Evolutionary conservation across 2,329 filamentous ascomycete genomes (phyloP), one percentile per base, ranked within the genome.

Genomic region (Akanthomyces dipterigenus): DNA sequence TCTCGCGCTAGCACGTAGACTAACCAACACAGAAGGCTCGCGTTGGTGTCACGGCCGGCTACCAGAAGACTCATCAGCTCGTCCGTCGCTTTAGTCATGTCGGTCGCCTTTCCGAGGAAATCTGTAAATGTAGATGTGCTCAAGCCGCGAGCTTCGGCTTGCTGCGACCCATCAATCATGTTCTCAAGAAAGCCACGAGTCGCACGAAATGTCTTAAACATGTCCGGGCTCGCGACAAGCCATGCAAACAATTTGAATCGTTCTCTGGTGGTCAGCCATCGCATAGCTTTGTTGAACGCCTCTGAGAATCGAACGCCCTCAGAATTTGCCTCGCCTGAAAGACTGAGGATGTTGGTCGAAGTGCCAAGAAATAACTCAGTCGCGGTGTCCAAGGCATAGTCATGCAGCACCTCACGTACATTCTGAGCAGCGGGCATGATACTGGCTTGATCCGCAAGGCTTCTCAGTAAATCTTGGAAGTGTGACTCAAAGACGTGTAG

Each of bases 181-280:
- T 49, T 63, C 28, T 55, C 61, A 8, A 63, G 34, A 50, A 56
- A 63, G 55, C 49, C 55, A 20, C 61, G 61, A 14, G 61, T 56
- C 9, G 50, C 50, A 45, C 9, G 8, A 34, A 34, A 62, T 45
- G 53, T 22, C 34, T 31, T 46, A 2, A 46, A 16, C 53, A 62
- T 26, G 7, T 1, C 45, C 6, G 60, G 60, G 28, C 53, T 57
- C 18, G 60, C 53, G 5, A 62, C 60, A 4, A 62, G 53, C 60
- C 60, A 62, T 14, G 60, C 60, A 20, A 62, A 57, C 60, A 57
- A 53, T 26, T 62, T 62, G 60, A 62, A 62, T 6, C 60, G 60
- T 31, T 62, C 60, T 34, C 60, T 50, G 2, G 45, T 62, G 5
- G 60, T 54, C 11, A 62, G 53, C 54, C 48, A 62, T 34, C 20